Evolutionary conservation across 805 yeast genomes (phyloP), one percentile per base, ranked within the genome.

Genomic region (Cyberlindnera euphorbiiphila): DNA sequence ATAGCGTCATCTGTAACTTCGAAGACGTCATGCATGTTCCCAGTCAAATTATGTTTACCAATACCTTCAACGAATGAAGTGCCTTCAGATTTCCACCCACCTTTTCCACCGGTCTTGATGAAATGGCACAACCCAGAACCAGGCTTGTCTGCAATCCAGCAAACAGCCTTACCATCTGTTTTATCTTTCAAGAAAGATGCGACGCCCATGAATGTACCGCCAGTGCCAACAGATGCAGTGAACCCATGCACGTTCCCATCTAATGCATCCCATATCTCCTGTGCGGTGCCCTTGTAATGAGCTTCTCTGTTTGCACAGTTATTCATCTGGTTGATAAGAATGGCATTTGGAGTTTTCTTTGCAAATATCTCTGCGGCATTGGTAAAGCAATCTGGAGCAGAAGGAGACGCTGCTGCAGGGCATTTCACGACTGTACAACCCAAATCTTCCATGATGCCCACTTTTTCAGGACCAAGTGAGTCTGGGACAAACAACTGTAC

Each of bases 241-340:
- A 85, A 84, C 29, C 68, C 77, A 55, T 81, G 85, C 5, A 85
- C 46, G 4, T 60, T 45, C 9, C 72, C 72, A 3, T 45, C 39
- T 59, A 75, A 68, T 53, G 83, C 91, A 9, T 59, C 41, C 71
- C 73, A 79, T 10, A 85, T 81, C 53, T 85, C 95, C 3, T 93
- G 93, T 0, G 87, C 94, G 0, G 95, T 85, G 3, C 82, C 66
- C 5, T 54, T 50, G 58, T 74, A 82, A 55, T 85, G 95, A 3
- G 77, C 66, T 35, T 69, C 59, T 88, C 93, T 83, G 54, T 85
- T 85, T 43, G 69, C 73, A 42, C 77, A 81, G 54, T 80, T 85
- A 51, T 85, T 94, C 60, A 85, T 85, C 56, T 85, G 95, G 58
- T 85, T 81, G 4, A 91, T 87, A 60, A 81, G 85, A 0, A 82